Conservation (phyloP, 805 yeast species). For the Nakazawaea wickerhamii region DNA sequence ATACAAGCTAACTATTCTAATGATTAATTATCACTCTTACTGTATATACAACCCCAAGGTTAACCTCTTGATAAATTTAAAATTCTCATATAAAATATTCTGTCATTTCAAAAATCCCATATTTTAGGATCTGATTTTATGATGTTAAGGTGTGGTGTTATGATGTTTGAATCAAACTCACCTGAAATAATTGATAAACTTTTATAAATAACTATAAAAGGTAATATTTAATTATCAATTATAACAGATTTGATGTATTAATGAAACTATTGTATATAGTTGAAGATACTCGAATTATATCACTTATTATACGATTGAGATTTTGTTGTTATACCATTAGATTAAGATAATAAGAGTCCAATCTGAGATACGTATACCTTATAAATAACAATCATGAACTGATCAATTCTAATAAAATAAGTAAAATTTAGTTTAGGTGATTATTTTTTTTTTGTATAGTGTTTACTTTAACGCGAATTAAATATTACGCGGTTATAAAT, state of each 20-base stretch:
- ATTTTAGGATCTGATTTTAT: no score
- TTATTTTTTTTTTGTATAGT: neutral
- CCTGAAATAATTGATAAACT: no score
- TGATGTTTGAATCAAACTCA: no score
- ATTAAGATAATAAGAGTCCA: neutral
- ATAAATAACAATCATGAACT: constrained; percentile 2
- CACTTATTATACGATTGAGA: neutral
- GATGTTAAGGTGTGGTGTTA: no score
- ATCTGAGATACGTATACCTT: constrained; percentile 4
- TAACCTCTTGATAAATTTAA: no score
- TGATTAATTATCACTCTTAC: neutral
- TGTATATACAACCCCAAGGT: no score
- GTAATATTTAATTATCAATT: no score
- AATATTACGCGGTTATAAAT: no score
- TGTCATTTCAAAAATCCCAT: no score
- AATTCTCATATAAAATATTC: no score
- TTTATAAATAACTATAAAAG: no score
- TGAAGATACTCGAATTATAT: neutral
- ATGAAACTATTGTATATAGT: constrained; percentile 3
- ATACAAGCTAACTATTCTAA: neutral
- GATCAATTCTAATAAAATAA: constrained; percentile 2
- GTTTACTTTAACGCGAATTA: neutral
- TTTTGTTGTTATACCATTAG: neutral
- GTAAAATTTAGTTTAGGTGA: neutral
- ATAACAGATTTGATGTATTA: constrained; percentile 7